Evolutionary conservation across 352 stramenopile species (phyloP).

Genomic region (Phytophthora macrochlamydospora): DNA sequence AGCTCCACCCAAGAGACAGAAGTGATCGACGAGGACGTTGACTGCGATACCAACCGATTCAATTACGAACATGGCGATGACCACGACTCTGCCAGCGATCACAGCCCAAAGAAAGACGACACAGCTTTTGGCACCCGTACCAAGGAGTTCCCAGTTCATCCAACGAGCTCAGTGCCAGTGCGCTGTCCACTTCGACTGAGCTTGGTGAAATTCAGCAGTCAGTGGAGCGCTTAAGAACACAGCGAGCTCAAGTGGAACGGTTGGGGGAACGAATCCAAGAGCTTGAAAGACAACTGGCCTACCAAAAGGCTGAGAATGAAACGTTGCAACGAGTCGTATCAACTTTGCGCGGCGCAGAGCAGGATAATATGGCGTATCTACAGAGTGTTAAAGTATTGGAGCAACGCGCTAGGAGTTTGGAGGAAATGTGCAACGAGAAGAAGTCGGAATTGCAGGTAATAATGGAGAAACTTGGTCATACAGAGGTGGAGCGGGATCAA

Average conservation of each 20-base stretch:
- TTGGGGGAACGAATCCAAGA: slow-evolving; percentile 47
- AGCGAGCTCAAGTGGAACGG: slow-evolving; percentile 61
- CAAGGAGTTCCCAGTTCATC: background rate
- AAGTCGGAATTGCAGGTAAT: slow-evolving; percentile 27
- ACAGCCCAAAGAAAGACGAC: background rate
- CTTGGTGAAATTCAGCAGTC: slow-evolving; percentile 62
- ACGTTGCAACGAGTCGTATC: slow-evolving; percentile 44
- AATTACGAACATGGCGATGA: background rate
- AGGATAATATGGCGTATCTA: slow-evolving; percentile 61
- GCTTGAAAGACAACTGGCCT: slow-evolving; percentile 36
- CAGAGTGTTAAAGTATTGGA: slow-evolving; percentile 65
- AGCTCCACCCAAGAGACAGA: background rate
- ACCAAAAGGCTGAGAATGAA: slow-evolving; percentile 50
- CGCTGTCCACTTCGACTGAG: slow-evolving; percentile 21
- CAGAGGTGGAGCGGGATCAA: slow-evolving; percentile 46
- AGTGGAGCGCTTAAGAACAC: slow-evolving; percentile 49
- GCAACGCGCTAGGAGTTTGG: slow-evolving; percentile 47
- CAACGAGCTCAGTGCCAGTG: slow-evolving; percentile 13
- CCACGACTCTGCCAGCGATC: slow-evolving; percentile 7
- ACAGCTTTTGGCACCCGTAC: slow-evolving; percentile 2
- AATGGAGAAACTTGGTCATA: slow-evolving; percentile 18
- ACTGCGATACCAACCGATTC: background rate
- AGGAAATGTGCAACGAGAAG: slow-evolving; percentile 40
- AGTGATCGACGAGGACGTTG: background rate
- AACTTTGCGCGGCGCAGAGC: slow-evolving; percentile 43